Evolutionary conservation across 768 basidiomycete genomes (phyloP).

Genomic region (Pulveroboletus sp.): DNA sequence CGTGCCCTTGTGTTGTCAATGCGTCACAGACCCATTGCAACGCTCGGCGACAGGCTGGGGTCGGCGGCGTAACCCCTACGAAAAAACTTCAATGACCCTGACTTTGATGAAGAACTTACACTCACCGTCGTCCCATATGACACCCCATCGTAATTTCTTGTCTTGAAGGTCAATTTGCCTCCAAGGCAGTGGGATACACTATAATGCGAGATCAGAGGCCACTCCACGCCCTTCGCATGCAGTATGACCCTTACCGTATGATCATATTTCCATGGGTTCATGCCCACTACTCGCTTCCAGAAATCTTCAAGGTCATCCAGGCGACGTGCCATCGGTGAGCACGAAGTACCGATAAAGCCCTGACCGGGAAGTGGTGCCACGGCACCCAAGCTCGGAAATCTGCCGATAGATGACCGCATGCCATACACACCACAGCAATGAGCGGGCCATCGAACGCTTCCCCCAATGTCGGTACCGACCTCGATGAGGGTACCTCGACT

Average conservation of each 20-base stretch:
- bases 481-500: slow-evolving; percentile 49
- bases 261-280: slow-evolving; percentile 44
- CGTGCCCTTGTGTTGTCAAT: slow-evolving; percentile 35
- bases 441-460: slow-evolving; percentile 52
- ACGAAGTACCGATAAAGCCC: slow-evolving; percentile 36
- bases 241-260: slow-evolving; percentile 31
- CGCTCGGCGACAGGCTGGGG: slow-evolving; percentile 40
- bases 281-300: slow-evolving; percentile 40
- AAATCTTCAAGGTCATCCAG: slow-evolving; percentile 41
- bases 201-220: background rate
- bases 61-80: slow-evolving; percentile 35
- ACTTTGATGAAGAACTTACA: background rate
- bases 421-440: slow-evolving; percentile 47
- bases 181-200: slow-evolving; percentile 46
- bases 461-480: slow-evolving; percentile 79
- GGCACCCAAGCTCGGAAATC: slow-evolving; percentile 36
- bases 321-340: slow-evolving; percentile 40
- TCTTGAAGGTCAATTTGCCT: slow-evolving; percentile 31
- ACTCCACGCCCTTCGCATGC: background rate
- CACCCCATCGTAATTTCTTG: slow-evolving; percentile 38
- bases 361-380: slow-evolving; percentile 34
- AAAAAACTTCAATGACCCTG: background rate
- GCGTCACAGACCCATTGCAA: slow-evolving; percentile 33
- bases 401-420: slow-evolving; percentile 37
- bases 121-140: slow-evolving; percentile 42